Evolutionary conservation across 2,329 filamentous ascomycete species (phyloP), one percentile per base, ranked within the genome.

Genomic region (Pseudogymnoascus sp.): DNA sequence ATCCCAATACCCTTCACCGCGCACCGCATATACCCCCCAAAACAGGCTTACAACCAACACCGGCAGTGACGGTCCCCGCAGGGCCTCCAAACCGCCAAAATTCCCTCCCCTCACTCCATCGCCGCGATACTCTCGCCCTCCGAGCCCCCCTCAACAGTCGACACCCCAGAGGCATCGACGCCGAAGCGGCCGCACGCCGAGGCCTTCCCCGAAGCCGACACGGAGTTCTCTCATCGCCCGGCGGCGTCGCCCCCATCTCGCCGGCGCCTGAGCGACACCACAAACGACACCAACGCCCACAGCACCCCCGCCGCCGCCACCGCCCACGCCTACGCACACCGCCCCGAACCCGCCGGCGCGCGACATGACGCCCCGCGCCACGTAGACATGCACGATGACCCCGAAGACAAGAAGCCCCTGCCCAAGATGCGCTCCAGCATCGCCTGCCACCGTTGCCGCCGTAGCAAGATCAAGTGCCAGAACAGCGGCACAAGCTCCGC

Each of bases 391-490:
- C 28, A 38, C 59, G 63, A 65, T 56, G 66, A 68, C 65, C 68
- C 69, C 63, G 74, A 77, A 67, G 75, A 77, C 68, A 77, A 76
- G 69, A 79, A 77, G 65, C 74, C 75, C 59, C 68, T 72, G 53
- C 76, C 76, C 70, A 79, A 79, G 35, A 88, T 91, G 83, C 83
- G 90, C 68, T 91, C 89, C 56, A 90, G 87, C 71, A 91, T 93
- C 72, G 90, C 90, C 59, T 94, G 90, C 75, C 79, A 84, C 65
- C 82, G 85, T 66, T 93, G 90, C 73, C 83, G 90, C 64, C 84
- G 85, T 70, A 91, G 89, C 73, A 95, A 94, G 76, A 90, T 93
- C 73, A 93, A 93, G 76, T 95, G 91, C 77, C 85, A 91, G 69
- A 94, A 94, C 75, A 82, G 84, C 68, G 89, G 89, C 65, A 83